Conservation (phyloP, 768 basidiomycete genomes). For the Collybiopsis luxurians region DNA sequence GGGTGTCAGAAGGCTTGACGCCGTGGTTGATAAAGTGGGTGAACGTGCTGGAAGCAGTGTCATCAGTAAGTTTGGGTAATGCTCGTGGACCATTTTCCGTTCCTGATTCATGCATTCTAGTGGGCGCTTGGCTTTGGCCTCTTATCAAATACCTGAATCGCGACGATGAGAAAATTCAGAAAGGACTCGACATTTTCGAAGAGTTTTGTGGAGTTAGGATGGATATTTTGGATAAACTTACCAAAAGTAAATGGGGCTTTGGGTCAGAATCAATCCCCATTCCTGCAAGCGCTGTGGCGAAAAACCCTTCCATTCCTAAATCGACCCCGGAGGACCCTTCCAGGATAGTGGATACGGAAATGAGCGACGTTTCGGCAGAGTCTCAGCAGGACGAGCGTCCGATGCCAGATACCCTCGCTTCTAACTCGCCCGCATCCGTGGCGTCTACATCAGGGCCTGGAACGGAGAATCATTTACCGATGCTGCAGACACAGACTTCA, state of each 20-base stretch:
- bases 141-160: slow-evolving; percentile 1
- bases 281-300: not conserved
- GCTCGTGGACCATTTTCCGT: not conserved
- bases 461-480: not conserved
- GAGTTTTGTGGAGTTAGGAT: slow-evolving; percentile 6
- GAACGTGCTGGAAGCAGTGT: slow-evolving; percentile 49
- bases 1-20: slow-evolving; percentile 40
- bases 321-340: not conserved
- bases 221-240: not conserved
- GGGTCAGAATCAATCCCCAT: not conserved
- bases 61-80: slow-evolving; percentile 30
- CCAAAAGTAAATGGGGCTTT: not conserved
- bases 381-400: not conserved
- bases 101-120: not conserved
- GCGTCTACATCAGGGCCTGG: not conserved
- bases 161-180: slow-evolving; percentile 3
- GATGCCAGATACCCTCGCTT: not conserved
- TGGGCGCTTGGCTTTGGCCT: slow-evolving; percentile 6
- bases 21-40: slow-evolving; percentile 45
- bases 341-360: not conserved
- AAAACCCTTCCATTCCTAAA: not conserved
- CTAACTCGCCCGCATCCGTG: not conserved
- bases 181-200: slow-evolving; percentile 1
- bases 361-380: not conserved
- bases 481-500: slow-evolving; percentile 4